These are phyloP conservation scores for Rasamsonia emersonii DNA, from an alignment of 2,329 filamentous ascomycete species.

Conservation along the genomic window DNA sequence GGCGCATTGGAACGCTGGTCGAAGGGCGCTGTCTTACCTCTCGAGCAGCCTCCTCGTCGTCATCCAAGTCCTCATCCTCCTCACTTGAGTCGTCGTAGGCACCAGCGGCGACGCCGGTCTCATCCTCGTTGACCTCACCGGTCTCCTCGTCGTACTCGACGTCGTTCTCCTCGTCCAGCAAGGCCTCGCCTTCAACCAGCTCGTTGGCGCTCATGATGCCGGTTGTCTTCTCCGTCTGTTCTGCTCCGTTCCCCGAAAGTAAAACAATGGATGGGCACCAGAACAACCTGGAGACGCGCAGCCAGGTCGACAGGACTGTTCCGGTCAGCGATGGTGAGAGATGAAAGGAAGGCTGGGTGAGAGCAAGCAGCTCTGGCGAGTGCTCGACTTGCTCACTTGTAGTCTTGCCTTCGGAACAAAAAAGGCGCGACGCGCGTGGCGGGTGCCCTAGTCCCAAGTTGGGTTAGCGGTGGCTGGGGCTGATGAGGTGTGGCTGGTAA, in stretches of 20 bases:
- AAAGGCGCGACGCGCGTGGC: slow-evolving; percentile 8
- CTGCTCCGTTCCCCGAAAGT: too few relatives aligned
- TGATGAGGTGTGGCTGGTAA: slow-evolving; percentile 2
- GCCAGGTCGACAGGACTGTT: not conserved
- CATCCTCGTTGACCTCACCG: slow-evolving; percentile 45
- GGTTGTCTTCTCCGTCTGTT: not conserved
- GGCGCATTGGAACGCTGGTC: slow-evolving; percentile 13
- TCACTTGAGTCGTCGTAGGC: slow-evolving; percentile 76
- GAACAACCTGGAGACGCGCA: slow-evolving; percentile 1
- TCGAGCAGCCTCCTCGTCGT: slow-evolving; percentile 76
- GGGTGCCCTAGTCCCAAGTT: slow-evolving; percentile 1
- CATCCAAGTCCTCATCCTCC: slow-evolving; percentile 85
- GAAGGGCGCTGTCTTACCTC: slow-evolving; percentile 48
- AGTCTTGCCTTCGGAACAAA: too few relatives aligned
- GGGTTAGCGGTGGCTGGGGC: slow-evolving; percentile 4
- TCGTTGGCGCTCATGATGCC: slow-evolving; percentile 51
- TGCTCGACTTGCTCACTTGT: too few relatives aligned
- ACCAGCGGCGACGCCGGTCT: slow-evolving; percentile 23
- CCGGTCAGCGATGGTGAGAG: not conserved
- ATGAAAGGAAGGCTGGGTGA: too few relatives aligned
- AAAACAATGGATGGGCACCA: too few relatives aligned
- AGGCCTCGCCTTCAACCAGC: slow-evolving; percentile 75
- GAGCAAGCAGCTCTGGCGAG: too few relatives aligned
- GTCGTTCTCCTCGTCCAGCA: slow-evolving; percentile 77
- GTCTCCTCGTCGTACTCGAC: slow-evolving; percentile 73